A percentile compares a stretch with the other conserved stretches of the same genome.
phyloP scores from a whole-genome alignment of 2,329 filamentous ascomycete genomes.

The Nemania sp. region DNA sequence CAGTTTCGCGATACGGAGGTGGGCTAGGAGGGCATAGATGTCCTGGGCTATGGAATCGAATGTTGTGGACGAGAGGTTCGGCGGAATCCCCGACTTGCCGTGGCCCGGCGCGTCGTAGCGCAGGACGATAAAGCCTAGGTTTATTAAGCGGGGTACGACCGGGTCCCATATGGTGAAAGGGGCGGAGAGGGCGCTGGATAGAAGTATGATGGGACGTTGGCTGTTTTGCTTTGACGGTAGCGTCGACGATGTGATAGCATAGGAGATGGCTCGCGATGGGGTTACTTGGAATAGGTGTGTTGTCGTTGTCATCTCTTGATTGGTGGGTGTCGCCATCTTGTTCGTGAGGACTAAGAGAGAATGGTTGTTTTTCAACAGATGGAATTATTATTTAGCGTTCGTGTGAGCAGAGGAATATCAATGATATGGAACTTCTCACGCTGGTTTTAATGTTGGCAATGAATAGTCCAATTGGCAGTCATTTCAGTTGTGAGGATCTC shows the following conservation, averaged over 20 bases:
- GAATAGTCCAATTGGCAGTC: background rate
- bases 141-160: slow-evolving; percentile 52
- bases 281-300: background rate
- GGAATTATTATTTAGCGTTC: background rate
- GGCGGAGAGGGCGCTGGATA: slow-evolving; percentile 57
- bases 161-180: slow-evolving; percentile 56
- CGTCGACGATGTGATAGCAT: slow-evolving; percentile 5
- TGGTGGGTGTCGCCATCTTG: background rate
- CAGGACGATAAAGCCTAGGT: slow-evolving; percentile 55
- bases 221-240: background rate
- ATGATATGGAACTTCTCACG: background rate
- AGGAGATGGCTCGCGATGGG: slow-evolving; percentile 5
- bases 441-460: background rate
- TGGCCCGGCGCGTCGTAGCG: slow-evolving; percentile 60
- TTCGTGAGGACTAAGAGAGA: background rate
- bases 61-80: slow-evolving; percentile 52
- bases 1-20: slow-evolving; percentile 50
- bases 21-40: slow-evolving; percentile 51
- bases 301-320: slow-evolving; percentile 7
- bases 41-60: slow-evolving; percentile 57
- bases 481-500: background rate
- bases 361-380: background rate
- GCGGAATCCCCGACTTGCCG: slow-evolving; percentile 53
- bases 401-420: background rate
- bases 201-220: slow-evolving; percentile 46